phyloP scores from a whole-genome alignment of 345 rosid species.

The Abelmoschus esculentus region DNA sequence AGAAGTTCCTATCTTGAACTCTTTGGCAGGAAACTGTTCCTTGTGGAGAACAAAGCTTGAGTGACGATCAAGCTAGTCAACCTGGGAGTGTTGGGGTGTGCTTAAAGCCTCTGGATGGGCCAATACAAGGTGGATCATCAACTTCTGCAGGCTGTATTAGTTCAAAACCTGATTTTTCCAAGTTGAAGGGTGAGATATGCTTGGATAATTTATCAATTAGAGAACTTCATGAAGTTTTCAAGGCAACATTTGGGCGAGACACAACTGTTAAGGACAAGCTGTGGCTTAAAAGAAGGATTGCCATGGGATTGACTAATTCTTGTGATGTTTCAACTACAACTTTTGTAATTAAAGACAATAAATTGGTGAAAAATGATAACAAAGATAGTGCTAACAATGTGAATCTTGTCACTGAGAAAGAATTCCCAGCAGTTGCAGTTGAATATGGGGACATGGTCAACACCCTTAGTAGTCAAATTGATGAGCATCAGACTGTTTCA shows the following conservation, averaged over 20 bases:
- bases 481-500: constrained; percentile 29
- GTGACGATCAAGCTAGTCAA: constrained; percentile 29
- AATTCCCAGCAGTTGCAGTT: constrained; percentile 12
- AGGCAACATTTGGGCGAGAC: constrained; percentile 77
- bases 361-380: constrained; percentile 34
- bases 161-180: constrained; percentile 52
- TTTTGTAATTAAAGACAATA: constrained; percentile 45
- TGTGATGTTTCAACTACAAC: constrained; percentile 49
- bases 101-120: constrained; percentile 33
- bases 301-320: constrained; percentile 66
- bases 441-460: constrained; percentile 22
- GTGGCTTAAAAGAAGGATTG: constrained; percentile 84
- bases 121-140: constrained; percentile 34
- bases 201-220: constrained; percentile 65
- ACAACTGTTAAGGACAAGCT: constrained; percentile 89
- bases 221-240: constrained; percentile 81
- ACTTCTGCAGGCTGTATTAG: constrained; percentile 21
- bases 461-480: constrained; percentile 25
- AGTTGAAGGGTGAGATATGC: constrained; percentile 52
- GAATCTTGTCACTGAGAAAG: constrained; percentile 21
- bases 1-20: constrained; percentile 36
- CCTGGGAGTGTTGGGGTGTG: constrained; percentile 34
- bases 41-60: constrained; percentile 29
- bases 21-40: constrained; percentile 49
- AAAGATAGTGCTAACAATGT: constrained; percentile 29